phyloP scores from a whole-genome alignment of 352 stramenopile species.

The Phytophthora tentaculata region DNA sequence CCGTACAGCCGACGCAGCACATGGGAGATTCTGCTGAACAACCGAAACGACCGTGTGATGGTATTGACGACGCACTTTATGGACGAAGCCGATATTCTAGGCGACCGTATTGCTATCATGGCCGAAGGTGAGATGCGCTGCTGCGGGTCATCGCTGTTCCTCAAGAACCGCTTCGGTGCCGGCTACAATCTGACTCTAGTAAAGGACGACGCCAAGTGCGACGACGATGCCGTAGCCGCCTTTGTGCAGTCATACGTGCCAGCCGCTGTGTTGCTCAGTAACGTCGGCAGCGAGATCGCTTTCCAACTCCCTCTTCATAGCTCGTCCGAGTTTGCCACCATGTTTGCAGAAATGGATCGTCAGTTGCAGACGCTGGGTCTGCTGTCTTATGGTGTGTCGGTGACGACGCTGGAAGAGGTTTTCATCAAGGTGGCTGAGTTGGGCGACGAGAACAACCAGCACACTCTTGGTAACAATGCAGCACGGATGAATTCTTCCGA shows the following conservation, averaged over 20 bases:
- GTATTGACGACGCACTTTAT: slow-evolving; percentile 91
- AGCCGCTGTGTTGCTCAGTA: slow-evolving; percentile 67
- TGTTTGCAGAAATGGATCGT: slow-evolving; percentile 1
- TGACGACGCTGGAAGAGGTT: slow-evolving; percentile 92
- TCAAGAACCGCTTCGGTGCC: slow-evolving; percentile 73
- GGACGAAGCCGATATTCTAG: slow-evolving; percentile 65
- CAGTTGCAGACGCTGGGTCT: slow-evolving; percentile 38
- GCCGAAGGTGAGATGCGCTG: slow-evolving; percentile 66
- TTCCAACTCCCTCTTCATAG: slow-evolving; percentile 73
- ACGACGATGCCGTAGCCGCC: slow-evolving; percentile 46
- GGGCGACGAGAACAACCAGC: slow-evolving; percentile 52
- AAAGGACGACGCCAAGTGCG: slow-evolving; percentile 2
- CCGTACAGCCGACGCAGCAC: slow-evolving; percentile 94
- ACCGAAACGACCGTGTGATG: slow-evolving; percentile 61
- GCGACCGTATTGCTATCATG: slow-evolving; percentile 87
- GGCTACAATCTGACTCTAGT: slow-evolving; percentile 70
- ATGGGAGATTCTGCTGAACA: slow-evolving; percentile 78
- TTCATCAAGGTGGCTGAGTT: slow-evolving; percentile 90
- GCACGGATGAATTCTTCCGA: slow-evolving; percentile 8
- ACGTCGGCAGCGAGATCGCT: slow-evolving; percentile 79
- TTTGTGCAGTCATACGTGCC: not conserved
- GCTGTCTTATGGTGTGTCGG: slow-evolving; percentile 83
- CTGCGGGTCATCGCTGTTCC: slow-evolving; percentile 75
- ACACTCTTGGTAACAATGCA: slow-evolving; percentile 51
- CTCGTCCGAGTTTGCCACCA: slow-evolving; percentile 29